These are phyloP conservation scores for Aegilops sharonensis DNA, from an alignment of 176 grass and related monocot species.

Conservation along the genomic window DNA sequence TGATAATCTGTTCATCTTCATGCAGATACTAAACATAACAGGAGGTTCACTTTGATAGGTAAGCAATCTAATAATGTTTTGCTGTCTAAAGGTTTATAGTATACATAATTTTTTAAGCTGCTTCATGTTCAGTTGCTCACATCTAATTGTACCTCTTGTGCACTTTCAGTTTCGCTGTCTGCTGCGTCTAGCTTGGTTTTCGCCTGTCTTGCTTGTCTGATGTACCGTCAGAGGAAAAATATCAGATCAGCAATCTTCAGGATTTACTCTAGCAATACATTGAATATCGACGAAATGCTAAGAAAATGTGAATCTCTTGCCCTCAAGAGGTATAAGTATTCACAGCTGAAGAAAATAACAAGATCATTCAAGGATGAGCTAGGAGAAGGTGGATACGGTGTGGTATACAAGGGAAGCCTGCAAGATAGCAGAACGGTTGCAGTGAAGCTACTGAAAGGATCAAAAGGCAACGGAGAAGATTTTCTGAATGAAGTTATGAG, in stretches of 20 bases:
- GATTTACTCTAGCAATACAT: background rate
- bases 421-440: too few species aligned
- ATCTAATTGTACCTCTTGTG: background rate
- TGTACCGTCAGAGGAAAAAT: constrained; percentile 1
- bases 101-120: background rate
- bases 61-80: background rate
- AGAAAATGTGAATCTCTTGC: constrained; percentile 48
- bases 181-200: background rate
- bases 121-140: background rate
- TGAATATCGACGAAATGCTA: constrained; percentile 29
- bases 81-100: too few species aligned
- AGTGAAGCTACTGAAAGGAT: too few species aligned
- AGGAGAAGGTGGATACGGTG: constrained; percentile 60
- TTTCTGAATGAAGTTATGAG: too few species aligned
- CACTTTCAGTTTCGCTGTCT: constrained; percentile 28
- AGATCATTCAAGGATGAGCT: constrained; percentile 49
- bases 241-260: constrained; percentile 3
- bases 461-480: too few species aligned
- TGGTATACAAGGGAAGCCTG: background rate
- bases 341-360: constrained; percentile 54
- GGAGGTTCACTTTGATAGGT: constrained; percentile 25
- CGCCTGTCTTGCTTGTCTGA: constrained; percentile 12
- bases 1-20: background rate
- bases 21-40: constrained; percentile 18
- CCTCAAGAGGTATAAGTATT: constrained; percentile 50